Evolutionary conservation across 1,284 basidiomycete species (phyloP).

Genomic region (Fomitopsis pinicola): DNA sequence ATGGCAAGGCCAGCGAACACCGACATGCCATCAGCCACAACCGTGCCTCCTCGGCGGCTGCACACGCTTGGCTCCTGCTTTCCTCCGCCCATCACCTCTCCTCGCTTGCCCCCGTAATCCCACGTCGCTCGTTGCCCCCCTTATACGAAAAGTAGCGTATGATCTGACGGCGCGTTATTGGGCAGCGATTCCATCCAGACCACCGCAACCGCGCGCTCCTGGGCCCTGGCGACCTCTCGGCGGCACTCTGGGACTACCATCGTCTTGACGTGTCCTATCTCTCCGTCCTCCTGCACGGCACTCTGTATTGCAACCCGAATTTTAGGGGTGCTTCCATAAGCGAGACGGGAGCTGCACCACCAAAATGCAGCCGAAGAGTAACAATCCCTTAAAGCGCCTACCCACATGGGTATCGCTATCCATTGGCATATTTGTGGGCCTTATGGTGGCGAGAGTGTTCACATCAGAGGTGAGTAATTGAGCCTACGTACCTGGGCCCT

Average conservation of each 20-base stretch:
- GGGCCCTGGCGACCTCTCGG: background rate
- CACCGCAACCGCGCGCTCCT: background rate
- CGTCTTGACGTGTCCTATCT: background rate
- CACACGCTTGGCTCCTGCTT: background rate
- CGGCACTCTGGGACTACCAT: background rate
- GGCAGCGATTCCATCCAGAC: background rate
- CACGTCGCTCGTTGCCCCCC: background rate
- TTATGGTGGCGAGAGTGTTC: conserved; percentile 54
- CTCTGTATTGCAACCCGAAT: background rate
- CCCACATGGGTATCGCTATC: conserved; percentile 47
- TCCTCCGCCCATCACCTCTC: background rate
- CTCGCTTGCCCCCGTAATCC: background rate
- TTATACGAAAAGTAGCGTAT: background rate
- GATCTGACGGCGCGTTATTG: background rate
- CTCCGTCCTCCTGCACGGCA: background rate
- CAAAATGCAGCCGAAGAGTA: conserved; percentile 28
- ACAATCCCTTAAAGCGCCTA: conserved; percentile 25
- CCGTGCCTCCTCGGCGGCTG: background rate
- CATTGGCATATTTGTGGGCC: conserved; percentile 64
- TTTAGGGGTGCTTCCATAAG: background rate
- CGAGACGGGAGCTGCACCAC: background rate
- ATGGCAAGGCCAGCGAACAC: background rate
- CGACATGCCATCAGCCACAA: background rate
- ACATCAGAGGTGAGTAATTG: conserved; percentile 30
- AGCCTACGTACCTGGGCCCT: background rate